Base-by-base conservation (phyloP, 352 stramenopile genomes). In the Sclerospora graminicola region DNA sequence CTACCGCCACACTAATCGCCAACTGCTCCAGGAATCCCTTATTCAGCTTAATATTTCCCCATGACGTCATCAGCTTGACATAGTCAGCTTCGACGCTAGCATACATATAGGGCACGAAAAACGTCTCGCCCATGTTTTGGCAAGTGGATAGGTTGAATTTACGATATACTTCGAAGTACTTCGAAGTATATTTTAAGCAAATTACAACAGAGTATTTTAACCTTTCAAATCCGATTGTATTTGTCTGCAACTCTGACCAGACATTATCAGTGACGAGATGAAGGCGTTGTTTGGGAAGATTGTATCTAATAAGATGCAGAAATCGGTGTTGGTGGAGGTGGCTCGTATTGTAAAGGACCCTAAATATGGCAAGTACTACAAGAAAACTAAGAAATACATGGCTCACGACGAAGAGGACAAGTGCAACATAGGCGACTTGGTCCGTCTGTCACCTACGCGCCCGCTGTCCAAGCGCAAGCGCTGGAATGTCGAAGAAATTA, bases 321-420 rank as follows among this genome's bases (percentile, higher is more conserved):
- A 97, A 66, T 97, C 89, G 29, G 87, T 98, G 58, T 89, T 97
- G 49, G 91, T 98, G 15, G 84, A 93, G 47, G 89, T 98, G 36
- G 80, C 94, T 54, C 80, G 91, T 48, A 97, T 97, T 66, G 69
- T 89, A 14, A 95, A 96, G 60, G 81, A 97, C 63, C 84, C 82
- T 38, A 97, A 97, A 67, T 96, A 97, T 66, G 69, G 85, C 48
- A 97, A 97, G 63, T 91, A 95, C 63, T 84, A 95, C 65, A 94
- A 89, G 61, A 97, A 95, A 68, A 97, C 89, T 43, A 95, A 95
- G 60, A 98, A 98, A 60, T 98, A 97, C 59, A 98, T 98, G 91
- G 91, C 91, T n/a, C 91, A 98, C 66, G 91, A 98, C 69, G 91
- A 98, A 52, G 66, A 93, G 33, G 76, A 97, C 65, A 77, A 82